Evolutionary conservation across 768 basidiomycete genomes (phyloP), one percentile per base, ranked within the genome.

Genomic region (Suillus spraguei): DNA sequence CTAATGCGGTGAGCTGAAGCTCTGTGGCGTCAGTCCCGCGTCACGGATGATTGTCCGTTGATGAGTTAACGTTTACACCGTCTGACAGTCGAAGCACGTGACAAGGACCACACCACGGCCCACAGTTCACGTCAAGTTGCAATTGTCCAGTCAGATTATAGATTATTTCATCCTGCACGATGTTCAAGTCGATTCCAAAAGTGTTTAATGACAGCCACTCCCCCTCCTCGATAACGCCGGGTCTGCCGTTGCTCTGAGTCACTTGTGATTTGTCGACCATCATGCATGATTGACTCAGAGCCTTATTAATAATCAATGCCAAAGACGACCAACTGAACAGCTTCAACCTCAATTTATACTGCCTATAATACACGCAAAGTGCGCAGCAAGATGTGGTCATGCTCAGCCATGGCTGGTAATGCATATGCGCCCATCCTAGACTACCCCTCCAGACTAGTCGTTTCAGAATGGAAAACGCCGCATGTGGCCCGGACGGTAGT

Each of bases 41-140:
- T 28, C 56, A 58, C 56, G 11, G 22, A 58, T 11, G 56, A 13
- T 58, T 28, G 39, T 58, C 20, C 39, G 56, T 58, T 28, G 56
- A 41, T 39, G 17, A 17, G 39, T 41, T 16, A 41, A 41, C 10
- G 38, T 39, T 58, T 17, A 58, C 5, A 39, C n/a, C 28, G 28
- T 28, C 28, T 16, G 24, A 56, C 17, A 41, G 39, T 39, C 32
- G 17, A 41, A 17, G 9, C 56, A 58, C 56, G 56, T 58, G 56
- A 58, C 24, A 39, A 32, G 39, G 55, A 16, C 22, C 49, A 50
- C 49, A 24, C 49, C 6, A 13, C 24, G 20, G 7, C 5, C 50
- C 28, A 52, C 28, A 32, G 9, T 52, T 10, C 50, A 28, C 8
- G 10, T 53, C 32, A 53, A 53, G 5, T 53, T 13, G 11, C 24